Evolutionary conservation across 768 basidiomycete species (phyloP).

Genomic region (Collybia mongolica): DNA sequence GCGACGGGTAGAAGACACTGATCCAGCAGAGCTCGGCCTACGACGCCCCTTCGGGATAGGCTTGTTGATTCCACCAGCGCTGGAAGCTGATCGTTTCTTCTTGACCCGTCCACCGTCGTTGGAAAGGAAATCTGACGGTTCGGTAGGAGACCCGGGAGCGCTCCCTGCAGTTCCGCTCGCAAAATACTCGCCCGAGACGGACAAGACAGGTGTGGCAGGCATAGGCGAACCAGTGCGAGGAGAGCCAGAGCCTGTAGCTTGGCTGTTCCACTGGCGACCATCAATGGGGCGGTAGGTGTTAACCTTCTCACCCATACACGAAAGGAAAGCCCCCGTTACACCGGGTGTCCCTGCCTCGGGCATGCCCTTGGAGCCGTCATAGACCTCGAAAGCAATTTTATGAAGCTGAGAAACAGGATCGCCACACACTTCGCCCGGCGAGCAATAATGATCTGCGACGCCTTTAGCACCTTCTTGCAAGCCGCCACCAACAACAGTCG

Average conservation of each 20-base stretch:
- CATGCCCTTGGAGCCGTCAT: conserved; percentile 63
- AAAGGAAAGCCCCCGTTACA: conserved; percentile 77
- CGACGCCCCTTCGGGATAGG: conserved; percentile 58
- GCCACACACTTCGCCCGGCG: conserved; percentile 84
- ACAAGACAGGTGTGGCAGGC: conserved; percentile 58
- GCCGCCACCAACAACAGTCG: conserved; percentile 89
- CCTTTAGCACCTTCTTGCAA: conserved; percentile 85
- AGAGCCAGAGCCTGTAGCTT: conserved; percentile 43
- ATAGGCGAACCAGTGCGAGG: conserved; percentile 73
- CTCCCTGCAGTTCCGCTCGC: conserved; percentile 53
- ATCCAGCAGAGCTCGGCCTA: conserved; percentile 76
- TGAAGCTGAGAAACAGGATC: conserved; percentile 95
- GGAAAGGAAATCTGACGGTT: conserved; percentile 63
- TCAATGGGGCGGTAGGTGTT: conserved; percentile 87
- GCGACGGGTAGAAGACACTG: conserved; percentile 64
- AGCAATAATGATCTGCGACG: conserved; percentile 79
- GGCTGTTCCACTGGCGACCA: conserved; percentile 73
- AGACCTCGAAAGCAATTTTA: conserved; percentile 94
- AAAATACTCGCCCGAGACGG: conserved; percentile 66
- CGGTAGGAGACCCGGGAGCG: conserved; percentile 67
- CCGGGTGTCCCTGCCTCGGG: conserved; percentile 81
- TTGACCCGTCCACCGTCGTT: conserved; percentile 86
- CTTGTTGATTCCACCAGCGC: conserved; percentile 59
- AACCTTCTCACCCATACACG: conserved; percentile 92
- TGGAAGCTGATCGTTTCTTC: conserved; percentile 80